phyloP scores from a whole-genome alignment of 2,329 filamentous ascomycete genomes.

The Pyricularia sp. region DNA sequence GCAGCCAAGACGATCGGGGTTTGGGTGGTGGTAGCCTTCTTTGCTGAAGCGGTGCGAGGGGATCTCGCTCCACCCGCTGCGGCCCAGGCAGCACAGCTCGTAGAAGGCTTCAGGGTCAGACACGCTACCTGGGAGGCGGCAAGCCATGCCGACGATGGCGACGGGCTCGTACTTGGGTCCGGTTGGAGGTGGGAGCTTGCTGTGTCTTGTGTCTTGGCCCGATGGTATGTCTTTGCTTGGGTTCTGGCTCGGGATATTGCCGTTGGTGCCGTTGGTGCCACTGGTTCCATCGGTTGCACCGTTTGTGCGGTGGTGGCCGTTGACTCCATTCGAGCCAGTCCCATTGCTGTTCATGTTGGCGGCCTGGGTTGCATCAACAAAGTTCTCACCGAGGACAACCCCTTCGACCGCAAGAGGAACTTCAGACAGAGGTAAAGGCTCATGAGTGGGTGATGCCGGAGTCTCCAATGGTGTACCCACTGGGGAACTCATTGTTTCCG shows the following conservation, averaged over 20 bases:
- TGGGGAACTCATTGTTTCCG: neutral
- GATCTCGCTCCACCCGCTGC: slow-evolving; percentile 17
- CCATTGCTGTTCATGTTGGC: neutral
- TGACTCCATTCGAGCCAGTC: neutral
- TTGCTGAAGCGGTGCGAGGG: slow-evolving; percentile 19
- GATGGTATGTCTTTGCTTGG: neutral
- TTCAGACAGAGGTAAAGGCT: neutral
- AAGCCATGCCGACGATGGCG: slow-evolving; percentile 20
- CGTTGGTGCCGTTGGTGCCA: neutral
- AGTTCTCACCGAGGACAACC: neutral
- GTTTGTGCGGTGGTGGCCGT: neutral
- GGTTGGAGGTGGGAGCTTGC: neutral
- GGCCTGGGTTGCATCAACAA: neutral
- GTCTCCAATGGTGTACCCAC: neutral
- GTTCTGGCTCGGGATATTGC: neutral
- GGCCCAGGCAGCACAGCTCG: slow-evolving; percentile 15
- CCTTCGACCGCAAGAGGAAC: neutral
- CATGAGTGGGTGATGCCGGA: neutral
- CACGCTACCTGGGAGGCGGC: slow-evolving; percentile 17
- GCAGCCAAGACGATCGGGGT: slow-evolving; percentile 18
- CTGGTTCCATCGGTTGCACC: neutral
- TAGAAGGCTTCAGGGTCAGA: slow-evolving; percentile 19
- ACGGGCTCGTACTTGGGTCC: slow-evolving; percentile 10
- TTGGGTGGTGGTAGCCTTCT: slow-evolving; percentile 20
- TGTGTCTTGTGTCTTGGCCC: neutral